phyloP scores from a whole-genome alignment of 2,329 filamentous ascomycete species.

The Lachnellula subtilissima region DNA sequence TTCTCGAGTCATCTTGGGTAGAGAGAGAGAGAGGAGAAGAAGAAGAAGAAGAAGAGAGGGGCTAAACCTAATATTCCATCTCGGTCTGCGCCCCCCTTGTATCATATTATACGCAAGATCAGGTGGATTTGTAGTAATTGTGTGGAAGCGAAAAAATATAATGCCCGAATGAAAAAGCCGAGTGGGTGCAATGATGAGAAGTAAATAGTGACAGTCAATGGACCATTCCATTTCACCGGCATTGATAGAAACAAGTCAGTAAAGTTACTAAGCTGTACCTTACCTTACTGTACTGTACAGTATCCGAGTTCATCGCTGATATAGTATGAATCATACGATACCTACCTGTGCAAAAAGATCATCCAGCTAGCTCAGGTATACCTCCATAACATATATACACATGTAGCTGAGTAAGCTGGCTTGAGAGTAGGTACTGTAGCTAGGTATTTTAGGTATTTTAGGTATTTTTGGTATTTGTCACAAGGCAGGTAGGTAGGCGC shows the following conservation, averaged over 20 bases:
- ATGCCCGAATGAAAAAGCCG: slow-evolving; percentile 10
- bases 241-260: no score
- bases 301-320: no score
- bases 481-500: background rate
- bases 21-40: background rate
- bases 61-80: background rate
- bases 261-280: no score
- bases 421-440: background rate
- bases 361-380: no score
- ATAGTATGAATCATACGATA: no score
- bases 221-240: no score
- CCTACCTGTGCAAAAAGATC: no score
- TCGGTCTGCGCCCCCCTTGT: background rate
- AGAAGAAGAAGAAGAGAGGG: background rate
- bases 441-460: no score
- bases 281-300: no score
- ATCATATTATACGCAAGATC: slow-evolving; percentile 9
- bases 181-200: background rate
- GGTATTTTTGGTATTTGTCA: slow-evolving; percentile 8
- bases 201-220: no score
- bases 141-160: slow-evolving; percentile 10
- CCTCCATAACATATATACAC: no score
- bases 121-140: slow-evolving; percentile 1
- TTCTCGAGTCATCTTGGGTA: slow-evolving; percentile 5
- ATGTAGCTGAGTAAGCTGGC: background rate